phyloP scores from a whole-genome alignment of 1,139 yeast genomes.

The Kodamaea fungicola region DNA sequence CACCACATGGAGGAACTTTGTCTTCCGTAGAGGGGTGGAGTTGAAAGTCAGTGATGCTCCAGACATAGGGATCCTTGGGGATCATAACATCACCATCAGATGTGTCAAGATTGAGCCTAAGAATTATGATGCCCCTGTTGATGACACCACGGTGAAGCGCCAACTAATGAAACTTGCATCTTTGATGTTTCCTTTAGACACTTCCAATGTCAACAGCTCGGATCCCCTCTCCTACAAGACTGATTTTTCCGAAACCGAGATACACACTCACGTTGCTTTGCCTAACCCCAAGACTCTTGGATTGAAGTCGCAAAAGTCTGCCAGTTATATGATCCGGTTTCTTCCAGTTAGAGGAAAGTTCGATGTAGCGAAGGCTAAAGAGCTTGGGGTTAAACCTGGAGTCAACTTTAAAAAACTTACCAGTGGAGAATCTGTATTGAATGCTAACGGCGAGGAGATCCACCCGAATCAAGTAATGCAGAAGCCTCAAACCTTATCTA shows the following conservation, averaged over 20 bases:
- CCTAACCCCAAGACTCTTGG: slow-evolving; percentile 23
- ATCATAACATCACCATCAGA: slow-evolving; percentile 49
- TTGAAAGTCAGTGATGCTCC: slow-evolving; percentile 42
- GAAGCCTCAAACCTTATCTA: slow-evolving; percentile 53
- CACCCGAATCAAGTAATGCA: slow-evolving; percentile 73
- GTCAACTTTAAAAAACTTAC: slow-evolving; percentile 55
- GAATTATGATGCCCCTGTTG: neutral
- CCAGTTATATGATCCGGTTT: slow-evolving; percentile 62
- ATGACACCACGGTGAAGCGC: neutral
- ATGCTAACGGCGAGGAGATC: slow-evolving; percentile 57
- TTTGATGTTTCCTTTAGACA: slow-evolving; percentile 50
- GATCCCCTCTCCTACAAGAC: slow-evolving; percentile 39
- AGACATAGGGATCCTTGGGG: slow-evolving; percentile 39
- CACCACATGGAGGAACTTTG: slow-evolving; percentile 84
- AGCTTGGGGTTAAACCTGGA: slow-evolving; percentile 70
- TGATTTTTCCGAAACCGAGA: slow-evolving; percentile 38
- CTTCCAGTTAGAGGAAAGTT: slow-evolving; percentile 78
- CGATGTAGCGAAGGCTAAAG: slow-evolving; percentile 58
- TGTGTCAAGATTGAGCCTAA: slow-evolving; percentile 41
- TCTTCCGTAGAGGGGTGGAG: slow-evolving; percentile 75
- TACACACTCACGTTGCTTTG: slow-evolving; percentile 42
- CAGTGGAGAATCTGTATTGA: slow-evolving; percentile 54
- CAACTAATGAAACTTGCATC: slow-evolving; percentile 34
- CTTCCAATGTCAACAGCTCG: slow-evolving; percentile 30
- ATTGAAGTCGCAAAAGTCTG: slow-evolving; percentile 25